These are phyloP conservation scores for Helenozyma baotianmanensis DNA, from an alignment of 805 yeast species.

Conservation along the genomic window DNA sequence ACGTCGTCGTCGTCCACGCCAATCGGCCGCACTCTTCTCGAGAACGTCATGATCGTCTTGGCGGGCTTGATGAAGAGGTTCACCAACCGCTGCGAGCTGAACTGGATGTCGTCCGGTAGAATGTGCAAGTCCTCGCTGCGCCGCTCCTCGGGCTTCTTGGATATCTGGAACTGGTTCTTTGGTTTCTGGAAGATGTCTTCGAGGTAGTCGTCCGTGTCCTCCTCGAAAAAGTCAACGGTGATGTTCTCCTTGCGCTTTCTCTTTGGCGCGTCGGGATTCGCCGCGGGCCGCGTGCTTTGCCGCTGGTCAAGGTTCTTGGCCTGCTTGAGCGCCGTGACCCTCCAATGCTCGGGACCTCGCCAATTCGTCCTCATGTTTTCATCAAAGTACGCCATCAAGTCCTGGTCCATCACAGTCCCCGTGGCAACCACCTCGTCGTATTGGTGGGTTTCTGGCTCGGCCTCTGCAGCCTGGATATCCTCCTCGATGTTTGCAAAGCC, in stretches of 20 bases:
- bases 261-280: slow-evolving; percentile 6
- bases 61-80: slow-evolving; percentile 66
- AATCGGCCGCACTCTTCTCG: neutral
- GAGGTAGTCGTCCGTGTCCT: slow-evolving; percentile 23
- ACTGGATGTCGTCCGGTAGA: slow-evolving; percentile 71
- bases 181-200: slow-evolving; percentile 33
- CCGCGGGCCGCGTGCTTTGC: slow-evolving; percentile 1
- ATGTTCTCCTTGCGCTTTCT: slow-evolving; percentile 21
- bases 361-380: slow-evolving; percentile 65
- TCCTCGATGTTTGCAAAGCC: slow-evolving; percentile 4
- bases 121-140: slow-evolving; percentile 33
- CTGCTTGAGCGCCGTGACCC: slow-evolving; percentile 47
- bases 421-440: neutral
- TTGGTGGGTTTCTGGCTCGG: neutral
- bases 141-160: slow-evolving; percentile 30
- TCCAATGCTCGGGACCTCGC: slow-evolving; percentile 95
- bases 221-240: slow-evolving; percentile 29
- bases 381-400: slow-evolving; percentile 78
- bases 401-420: slow-evolving; percentile 45
- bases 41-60: slow-evolving; percentile 32
- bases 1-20: neutral
- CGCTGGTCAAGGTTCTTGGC: slow-evolving; percentile 22
- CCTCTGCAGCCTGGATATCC: slow-evolving; percentile 1
- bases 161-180: slow-evolving; percentile 16
- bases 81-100: slow-evolving; percentile 63